Conservation (phyloP, 2,329 filamentous ascomycete species). For the Aspergillus aculeatus region DNA sequence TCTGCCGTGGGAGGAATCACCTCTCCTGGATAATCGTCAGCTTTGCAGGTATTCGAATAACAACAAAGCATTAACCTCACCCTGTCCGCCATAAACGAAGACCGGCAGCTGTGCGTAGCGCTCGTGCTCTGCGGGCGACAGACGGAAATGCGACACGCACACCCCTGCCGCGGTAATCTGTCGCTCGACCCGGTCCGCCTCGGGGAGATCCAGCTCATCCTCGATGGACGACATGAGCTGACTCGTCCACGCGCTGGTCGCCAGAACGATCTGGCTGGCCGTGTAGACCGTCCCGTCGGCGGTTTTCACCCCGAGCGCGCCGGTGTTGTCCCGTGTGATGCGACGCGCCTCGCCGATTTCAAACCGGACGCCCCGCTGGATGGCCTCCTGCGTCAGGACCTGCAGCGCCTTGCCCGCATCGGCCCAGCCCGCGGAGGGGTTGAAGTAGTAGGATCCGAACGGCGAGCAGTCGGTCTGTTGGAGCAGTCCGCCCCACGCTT, state of each 20-base stretch:
- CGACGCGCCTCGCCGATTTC: slow-evolving; percentile 45
- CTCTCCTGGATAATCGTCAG: slow-evolving; percentile 31
- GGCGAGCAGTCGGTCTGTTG: slow-evolving; percentile 36
- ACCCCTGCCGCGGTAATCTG: slow-evolving; percentile 62
- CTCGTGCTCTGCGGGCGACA: slow-evolving; percentile 51
- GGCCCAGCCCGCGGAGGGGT: slow-evolving; percentile 54
- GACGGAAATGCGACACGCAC: slow-evolving; percentile 57
- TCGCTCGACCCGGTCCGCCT: slow-evolving; percentile 49
- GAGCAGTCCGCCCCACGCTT: slow-evolving; percentile 44
- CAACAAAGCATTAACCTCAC: slow-evolving; percentile 17
- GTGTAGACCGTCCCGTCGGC: slow-evolving; percentile 47
- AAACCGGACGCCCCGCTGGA: slow-evolving; percentile 48
- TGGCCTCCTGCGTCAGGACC: slow-evolving; percentile 45
- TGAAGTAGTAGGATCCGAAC: slow-evolving; percentile 48
- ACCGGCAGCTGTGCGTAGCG: slow-evolving; percentile 55
- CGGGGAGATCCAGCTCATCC: slow-evolving; percentile 45
- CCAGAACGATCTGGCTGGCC: slow-evolving; percentile 56
- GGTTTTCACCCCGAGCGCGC: slow-evolving; percentile 47
- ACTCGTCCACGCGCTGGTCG: slow-evolving; percentile 59
- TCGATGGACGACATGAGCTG: slow-evolving; percentile 53
- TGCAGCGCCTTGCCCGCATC: slow-evolving; percentile 50
- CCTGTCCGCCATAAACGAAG: slow-evolving; percentile 49
- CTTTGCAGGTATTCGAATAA: not conserved
- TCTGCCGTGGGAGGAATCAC: slow-evolving; percentile 50
- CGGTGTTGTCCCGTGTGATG: slow-evolving; percentile 44